phyloP scores from a whole-genome alignment of 1,139 yeast genomes.

The Yamadazyma songkhlaensis region DNA sequence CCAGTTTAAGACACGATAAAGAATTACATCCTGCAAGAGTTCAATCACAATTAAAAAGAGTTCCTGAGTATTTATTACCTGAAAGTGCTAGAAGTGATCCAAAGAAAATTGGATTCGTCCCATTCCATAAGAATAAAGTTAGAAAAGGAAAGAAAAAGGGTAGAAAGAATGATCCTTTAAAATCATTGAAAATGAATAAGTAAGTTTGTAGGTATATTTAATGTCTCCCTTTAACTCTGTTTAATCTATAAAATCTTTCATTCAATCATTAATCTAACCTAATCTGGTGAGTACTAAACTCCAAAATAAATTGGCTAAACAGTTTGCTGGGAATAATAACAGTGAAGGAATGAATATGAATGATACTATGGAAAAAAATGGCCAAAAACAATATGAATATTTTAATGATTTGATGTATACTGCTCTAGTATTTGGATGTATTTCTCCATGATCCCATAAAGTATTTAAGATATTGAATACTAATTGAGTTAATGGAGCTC shows the following conservation, averaged over 20 bases:
- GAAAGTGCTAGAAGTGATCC: constrained; percentile 65
- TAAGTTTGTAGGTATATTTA: background rate
- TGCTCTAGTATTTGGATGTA: constrained; percentile 23
- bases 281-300: constrained; percentile 45
- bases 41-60: constrained; percentile 83
- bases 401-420: constrained; percentile 48
- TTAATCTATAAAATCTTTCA: too few species aligned
- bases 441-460: constrained; percentile 55
- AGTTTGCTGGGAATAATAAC: constrained; percentile 56
- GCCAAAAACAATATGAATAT: constrained; percentile 59
- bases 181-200: constrained; percentile 33
- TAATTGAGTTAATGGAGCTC: constrained; percentile 54
- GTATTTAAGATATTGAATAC: constrained; percentile 47
- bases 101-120: constrained; percentile 70
- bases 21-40: constrained; percentile 81
- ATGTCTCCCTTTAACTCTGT: background rate
- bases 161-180: constrained; percentile 68
- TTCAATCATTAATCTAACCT: constrained; percentile 4
- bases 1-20: constrained; percentile 85
- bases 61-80: constrained; percentile 89
- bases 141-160: constrained; percentile 40
- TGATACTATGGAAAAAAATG: constrained; percentile 49
- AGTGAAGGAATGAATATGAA: constrained; percentile 48
- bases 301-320: constrained; percentile 57
- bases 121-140: constrained; percentile 60